Conservation (phyloP, 257 asterid genomes). For the Galeopsis tetrahit region DNA sequence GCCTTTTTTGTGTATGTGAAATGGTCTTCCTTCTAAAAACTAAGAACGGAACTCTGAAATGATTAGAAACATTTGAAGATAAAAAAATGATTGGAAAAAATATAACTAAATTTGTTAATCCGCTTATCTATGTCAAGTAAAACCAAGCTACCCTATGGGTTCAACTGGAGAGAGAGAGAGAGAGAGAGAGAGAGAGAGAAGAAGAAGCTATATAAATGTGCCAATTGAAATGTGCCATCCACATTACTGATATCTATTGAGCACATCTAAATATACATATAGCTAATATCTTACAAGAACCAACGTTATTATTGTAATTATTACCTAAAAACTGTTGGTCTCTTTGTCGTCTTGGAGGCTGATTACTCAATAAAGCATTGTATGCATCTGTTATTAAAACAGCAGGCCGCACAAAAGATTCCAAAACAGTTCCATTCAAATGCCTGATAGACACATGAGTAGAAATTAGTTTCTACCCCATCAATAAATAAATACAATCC, state of each 20-base stretch:
- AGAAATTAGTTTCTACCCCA: conserved; percentile 31
- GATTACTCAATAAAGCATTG: conserved; percentile 84
- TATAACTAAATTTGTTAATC: not conserved
- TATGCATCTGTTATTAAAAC: conserved; percentile 92
- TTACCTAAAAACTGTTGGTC: conserved; percentile 96
- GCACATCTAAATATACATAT: conserved; percentile 17
- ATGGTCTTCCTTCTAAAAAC: conserved; percentile 5
- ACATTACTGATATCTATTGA: conserved; percentile 13
- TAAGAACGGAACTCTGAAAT: conserved; percentile 11
- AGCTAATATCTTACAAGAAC: conserved; percentile 12
- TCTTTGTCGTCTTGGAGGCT: conserved; percentile 90
- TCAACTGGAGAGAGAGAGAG: not conserved
- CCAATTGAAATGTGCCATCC: conserved; percentile 22
- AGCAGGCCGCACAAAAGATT: conserved; percentile 98
- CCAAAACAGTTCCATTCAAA: conserved; percentile 93
- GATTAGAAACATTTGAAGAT: conserved; percentile 18
- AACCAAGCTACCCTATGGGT: conserved; percentile 6
- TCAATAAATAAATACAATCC: conserved; percentile 32
- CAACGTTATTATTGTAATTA: conserved; percentile 28
- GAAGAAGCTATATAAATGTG: not conserved
- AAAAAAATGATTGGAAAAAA: not conserved
- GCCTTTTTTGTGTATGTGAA: not conserved
- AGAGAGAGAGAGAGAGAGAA: not conserved
- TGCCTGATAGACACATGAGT: conserved; percentile 63
- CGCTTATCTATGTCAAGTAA: conserved; percentile 2